A percentile compares a stretch with the other conserved stretches of the same genome.
phyloP scores from a whole-genome alignment of 768 basidiomycete species.

The Boletus eberwhitei region DNA sequence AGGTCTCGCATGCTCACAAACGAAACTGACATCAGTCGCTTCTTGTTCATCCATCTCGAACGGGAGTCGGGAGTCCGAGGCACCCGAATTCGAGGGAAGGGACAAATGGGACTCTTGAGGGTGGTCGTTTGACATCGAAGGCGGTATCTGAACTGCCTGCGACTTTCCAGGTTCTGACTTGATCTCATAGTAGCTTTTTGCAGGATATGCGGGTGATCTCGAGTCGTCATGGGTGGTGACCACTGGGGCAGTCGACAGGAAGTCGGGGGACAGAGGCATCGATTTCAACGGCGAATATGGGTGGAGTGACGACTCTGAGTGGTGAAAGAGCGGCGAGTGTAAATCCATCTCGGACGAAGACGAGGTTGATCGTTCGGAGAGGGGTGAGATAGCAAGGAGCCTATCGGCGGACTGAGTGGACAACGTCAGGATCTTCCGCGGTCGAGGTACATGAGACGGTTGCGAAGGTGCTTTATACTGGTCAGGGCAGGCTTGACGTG shows the following conservation, averaged over 20 bases:
- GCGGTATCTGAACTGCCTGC: background rate
- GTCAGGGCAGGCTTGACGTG: background rate
- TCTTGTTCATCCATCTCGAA: slow-evolving; percentile 58
- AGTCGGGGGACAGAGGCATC: background rate
- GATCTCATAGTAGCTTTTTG: slow-evolving; percentile 1
- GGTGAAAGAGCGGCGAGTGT: slow-evolving; percentile 7
- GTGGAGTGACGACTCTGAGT: slow-evolving; percentile 4
- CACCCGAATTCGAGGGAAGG: background rate
- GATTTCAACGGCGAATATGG: slow-evolving; percentile 1
- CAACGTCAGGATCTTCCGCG: background rate
- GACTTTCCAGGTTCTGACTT: slow-evolving; percentile 3
- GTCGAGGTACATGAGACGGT: background rate
- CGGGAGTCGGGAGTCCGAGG: slow-evolving; percentile 4
- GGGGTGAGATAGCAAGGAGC: slow-evolving; percentile 18
- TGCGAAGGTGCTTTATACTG: background rate
- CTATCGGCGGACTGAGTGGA: slow-evolving; percentile 22
- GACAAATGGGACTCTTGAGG: background rate
- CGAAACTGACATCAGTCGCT: slow-evolving; percentile 51
- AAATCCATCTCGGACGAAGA: slow-evolving; percentile 13
- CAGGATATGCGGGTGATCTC: background rate
- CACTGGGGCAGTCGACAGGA: slow-evolving; percentile 3
- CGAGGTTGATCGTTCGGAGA: slow-evolving; percentile 15
- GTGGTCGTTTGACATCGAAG: background rate
- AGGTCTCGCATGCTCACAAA: slow-evolving; percentile 60
- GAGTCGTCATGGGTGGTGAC: background rate